Evolutionary conservation across 768 basidiomycete genomes (phyloP), one percentile per base, ranked within the genome.

Genomic region (Tricholoma furcatifolium): DNA sequence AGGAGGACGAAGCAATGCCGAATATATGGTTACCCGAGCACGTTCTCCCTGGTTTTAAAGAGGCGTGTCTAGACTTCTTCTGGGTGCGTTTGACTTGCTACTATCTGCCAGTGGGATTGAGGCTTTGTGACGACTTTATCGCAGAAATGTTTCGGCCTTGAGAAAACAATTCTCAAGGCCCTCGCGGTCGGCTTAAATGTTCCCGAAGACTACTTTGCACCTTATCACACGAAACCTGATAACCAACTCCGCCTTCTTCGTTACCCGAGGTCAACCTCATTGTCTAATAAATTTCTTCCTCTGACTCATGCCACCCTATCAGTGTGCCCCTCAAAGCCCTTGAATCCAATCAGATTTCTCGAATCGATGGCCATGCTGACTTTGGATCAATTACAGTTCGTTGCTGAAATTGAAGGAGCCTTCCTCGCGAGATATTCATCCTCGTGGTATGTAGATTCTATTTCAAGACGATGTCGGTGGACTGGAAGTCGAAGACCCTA

Each of bases 401-500:
- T 60, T 23, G 35, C 34, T 9, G 35, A 9, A 9, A 21, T 20
- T n/a, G 5, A 17, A 31, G 9, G 11, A 8, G 27, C n/a, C n/a
- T n/a, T 31, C 18, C 21, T 42, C 40, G n/a, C 15, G 20, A 20
- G 1, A n/a, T 30, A 53, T 32, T 43, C 20, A 48, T 36, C 20
- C 9, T 21, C 14, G 18, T 24, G 32, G 4, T 9, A n/a, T n/a
- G 34, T 43, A 74, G 47, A 65, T 84, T 6, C 65, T 87, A 3
- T 71, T 85, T 45, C 84, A 86, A 65, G 83, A 86, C 58, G 70
- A 76, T 4, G 72, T 77, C 2, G 83, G 84, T 6, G 85, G 85
- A 0, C 70, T 86, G 3, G 82, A 87, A 60, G 77, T 85, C 4
- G 81, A 85, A 61, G 75, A 80, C 60, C 81, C 81, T 0, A 66